Base-by-base conservation (phyloP, 768 basidiomycete genomes). In the Favolaschia claudopus region DNA sequence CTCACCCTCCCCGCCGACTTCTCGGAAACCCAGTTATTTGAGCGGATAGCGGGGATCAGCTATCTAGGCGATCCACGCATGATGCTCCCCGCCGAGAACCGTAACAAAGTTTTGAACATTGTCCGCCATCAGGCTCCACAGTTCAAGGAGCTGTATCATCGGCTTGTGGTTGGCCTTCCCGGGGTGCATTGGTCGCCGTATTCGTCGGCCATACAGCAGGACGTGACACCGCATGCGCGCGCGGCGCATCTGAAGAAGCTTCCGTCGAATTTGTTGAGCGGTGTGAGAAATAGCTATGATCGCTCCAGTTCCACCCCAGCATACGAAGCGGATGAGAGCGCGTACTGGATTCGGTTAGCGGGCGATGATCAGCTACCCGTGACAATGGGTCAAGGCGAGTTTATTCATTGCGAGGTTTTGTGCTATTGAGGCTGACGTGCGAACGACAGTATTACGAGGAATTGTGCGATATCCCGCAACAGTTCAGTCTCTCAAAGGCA, bases 51-150 rank as follows among this genome's bases (percentile, higher is more conserved):
- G 0, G 85, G 89, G 0, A 87, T 99, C 20, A 90, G 88, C 61
- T 99, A 99, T 69, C 75, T 75, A 37, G 95, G 95, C 19, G 95
- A 99, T 70, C 93, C 93, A 29, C 87, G 97, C 40, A 99, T 99
- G 97, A 65, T 91, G 43, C 84, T 96, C 5, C 95, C 95, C 1
- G 95, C 89, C 0, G 97, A 99, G 82, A 97, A 99, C 76, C 89
- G 95, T 27, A 81, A 85, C 60, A 99, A 99, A 77, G 90, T 99
- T n/a, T 78, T 78, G 43, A 99, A 98, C 74, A 98, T 99, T 66
- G 96, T 99, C 37, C 78, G 80, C 54, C 87, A 86, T 47, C 93
- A 97, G 76, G 79, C 82, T 17, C 82, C 82, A 17, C 93, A 95
- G 72, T 99, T 99, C 76, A 85, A 85, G 56, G 91, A 92, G 70